Evolutionary conservation across 345 rosid species (phyloP).

Genomic region (Camelina hispida): DNA sequence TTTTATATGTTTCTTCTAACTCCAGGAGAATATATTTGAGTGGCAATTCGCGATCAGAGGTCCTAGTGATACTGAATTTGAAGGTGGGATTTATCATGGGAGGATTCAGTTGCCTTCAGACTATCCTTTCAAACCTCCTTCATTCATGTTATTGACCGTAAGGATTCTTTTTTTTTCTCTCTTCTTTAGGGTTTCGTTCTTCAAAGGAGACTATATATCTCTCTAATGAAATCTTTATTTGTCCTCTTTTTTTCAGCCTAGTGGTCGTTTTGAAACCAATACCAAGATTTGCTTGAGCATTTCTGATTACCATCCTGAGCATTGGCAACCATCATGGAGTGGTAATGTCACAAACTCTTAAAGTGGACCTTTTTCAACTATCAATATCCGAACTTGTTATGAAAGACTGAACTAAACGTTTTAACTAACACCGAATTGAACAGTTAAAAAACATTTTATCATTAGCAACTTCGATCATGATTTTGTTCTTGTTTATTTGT

Average conservation of each 20-base stretch:
- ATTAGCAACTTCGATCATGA: not conserved
- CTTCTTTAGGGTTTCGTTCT: not conserved
- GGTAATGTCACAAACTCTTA: constrained; percentile 49
- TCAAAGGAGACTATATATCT: not conserved
- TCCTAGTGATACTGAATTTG: constrained; percentile 80
- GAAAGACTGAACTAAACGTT: not conserved
- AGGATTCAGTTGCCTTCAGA: constrained; percentile 94
- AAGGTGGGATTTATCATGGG: constrained; percentile 98
- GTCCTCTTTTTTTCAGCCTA: constrained; percentile 60
- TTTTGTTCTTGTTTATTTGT: constrained; percentile 27
- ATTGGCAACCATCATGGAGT: constrained; percentile 99
- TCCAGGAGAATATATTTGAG: constrained; percentile 92
- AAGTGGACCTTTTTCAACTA: not conserved
- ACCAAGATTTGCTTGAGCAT: constrained; percentile 97
- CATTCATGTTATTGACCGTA: constrained; percentile 88
- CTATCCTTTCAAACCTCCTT: constrained; percentile 96
- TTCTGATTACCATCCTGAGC: constrained; percentile 98
- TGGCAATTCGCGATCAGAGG: constrained; percentile 98
- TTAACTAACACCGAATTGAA: not conserved
- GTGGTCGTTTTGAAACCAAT: constrained; percentile 94
- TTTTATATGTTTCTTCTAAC: not conserved
- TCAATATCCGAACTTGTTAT: not conserved
- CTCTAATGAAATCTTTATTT: not conserved
- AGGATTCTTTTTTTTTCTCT: constrained; percentile 34
- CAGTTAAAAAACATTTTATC: not conserved